Evolutionary conservation across 495 filamentous ascomycete genomes (phyloP), one percentile per base, ranked within the genome.

Genomic region (Penicillium flavigenum): DNA sequence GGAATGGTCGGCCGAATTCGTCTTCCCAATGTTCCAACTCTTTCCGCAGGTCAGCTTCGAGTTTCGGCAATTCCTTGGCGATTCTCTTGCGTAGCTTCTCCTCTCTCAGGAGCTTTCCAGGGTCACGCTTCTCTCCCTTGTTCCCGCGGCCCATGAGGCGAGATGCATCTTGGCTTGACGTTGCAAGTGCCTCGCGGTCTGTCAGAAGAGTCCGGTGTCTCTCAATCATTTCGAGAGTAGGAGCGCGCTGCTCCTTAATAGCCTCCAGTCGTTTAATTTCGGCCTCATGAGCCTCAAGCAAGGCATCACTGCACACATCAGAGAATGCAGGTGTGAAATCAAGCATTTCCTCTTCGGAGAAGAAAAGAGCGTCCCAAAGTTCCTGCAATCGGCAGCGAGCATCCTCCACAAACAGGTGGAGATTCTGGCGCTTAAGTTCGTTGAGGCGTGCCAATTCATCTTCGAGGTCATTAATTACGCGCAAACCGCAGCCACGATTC

Each of bases 41-140:
- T 63, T 87, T 95, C 58, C 82, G 85, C 42, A 99, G 77, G 10
- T 98, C 92, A 0, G 79, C 79, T 51, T 91, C 88, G 16, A 99
- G 79, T 72, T 94, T 98, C 6, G 94, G 94, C 43, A 99, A 79
- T 61, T 99, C 94, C 72, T 97, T 97, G 16, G 91, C 80, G 56
- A 98, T 96, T 26, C 92, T 79, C 81, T 98, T 99, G 41, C 94
- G 84, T 90, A 96, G 94, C 80, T 96, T 98, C 76, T 99, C 94
- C 67, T 99, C 94, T 24, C 94, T 83, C 29, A 99, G 76, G n/a
- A 99, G 79, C 70, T 95, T 91, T 27, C 90, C 92, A 0, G 94
- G 94, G 70, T 99, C 94, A 63, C 94, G 88, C 64, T 84, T 86
- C 70, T 96, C 91, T 48, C 91, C 89, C 73, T 93, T 96, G 54